Percentiles rank a stretch among this genome's conserved stretches.
Evolutionary conservation across 2,329 filamentous ascomycete species (phyloP).

Genomic region (Botrytis cinerea): DNA sequence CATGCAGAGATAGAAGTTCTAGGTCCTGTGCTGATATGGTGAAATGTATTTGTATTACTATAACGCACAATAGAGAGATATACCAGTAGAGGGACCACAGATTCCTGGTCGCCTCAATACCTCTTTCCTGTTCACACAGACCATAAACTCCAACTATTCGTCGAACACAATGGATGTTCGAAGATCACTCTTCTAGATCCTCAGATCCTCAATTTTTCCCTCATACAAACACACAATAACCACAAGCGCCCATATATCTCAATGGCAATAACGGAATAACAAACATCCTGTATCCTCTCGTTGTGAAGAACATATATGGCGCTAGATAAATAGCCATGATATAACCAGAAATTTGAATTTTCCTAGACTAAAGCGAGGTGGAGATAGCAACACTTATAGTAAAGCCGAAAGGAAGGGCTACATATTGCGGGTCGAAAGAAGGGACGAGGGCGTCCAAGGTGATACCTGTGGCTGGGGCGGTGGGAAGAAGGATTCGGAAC

Average conservation of each 20-base stretch:
- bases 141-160: neutral
- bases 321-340: neutral
- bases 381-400: neutral
- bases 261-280: neutral
- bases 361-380: neutral
- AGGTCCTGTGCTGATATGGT: neutral
- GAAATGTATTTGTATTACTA: neutral
- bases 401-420: neutral
- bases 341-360: neutral
- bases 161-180: neutral
- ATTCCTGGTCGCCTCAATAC: too few species aligned
- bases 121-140: neutral
- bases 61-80: neutral
- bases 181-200: too few species aligned
- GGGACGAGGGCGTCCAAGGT: neutral
- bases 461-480: neutral
- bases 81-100: neutral
- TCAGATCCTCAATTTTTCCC: too few species aligned
- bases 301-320: neutral
- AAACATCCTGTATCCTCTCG: neutral
- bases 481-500: neutral
- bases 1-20: too few species aligned
- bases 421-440: neutral
- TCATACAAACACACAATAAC: neutral
- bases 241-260: neutral